Conservation (phyloP, 2,329 filamentous ascomycete genomes). For the Aspergillus pseudoviridinutans region DNA sequence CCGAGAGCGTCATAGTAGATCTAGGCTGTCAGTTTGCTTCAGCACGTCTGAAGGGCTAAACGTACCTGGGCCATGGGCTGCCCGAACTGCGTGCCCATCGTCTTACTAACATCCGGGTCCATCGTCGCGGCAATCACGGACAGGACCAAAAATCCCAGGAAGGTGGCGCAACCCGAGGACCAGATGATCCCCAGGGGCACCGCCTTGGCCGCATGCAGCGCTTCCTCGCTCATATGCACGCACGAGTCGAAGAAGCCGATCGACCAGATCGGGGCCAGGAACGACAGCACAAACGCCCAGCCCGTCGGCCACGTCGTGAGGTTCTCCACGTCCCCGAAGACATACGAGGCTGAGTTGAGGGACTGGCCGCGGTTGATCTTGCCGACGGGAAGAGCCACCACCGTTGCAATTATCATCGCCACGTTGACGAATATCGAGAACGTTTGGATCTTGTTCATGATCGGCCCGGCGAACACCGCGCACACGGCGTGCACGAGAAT, state of each 20-base stretch:
- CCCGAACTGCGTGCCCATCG: conserved; percentile 50
- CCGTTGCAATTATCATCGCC: conserved; percentile 52
- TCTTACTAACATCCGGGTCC: conserved; percentile 47
- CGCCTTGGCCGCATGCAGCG: conserved; percentile 56
- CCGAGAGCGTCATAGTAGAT: conserved; percentile 60
- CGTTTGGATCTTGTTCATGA: conserved; percentile 59
- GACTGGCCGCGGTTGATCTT: conserved; percentile 26
- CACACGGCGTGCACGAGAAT: conserved; percentile 54
- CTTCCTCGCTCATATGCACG: conserved; percentile 60
- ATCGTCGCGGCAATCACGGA: conserved; percentile 58
- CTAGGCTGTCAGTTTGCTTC: conserved; percentile 22
- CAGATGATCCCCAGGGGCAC: conserved; percentile 59
- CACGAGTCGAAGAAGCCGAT: conserved; percentile 53
- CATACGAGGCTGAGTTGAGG: conserved; percentile 43
- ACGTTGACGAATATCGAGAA: conserved; percentile 55
- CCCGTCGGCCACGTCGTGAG: conserved; percentile 55
- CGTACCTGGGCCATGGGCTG: conserved; percentile 54
- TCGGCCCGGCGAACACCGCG: conserved; percentile 49
- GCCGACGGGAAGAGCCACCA: conserved; percentile 55
- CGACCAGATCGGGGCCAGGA: conserved; percentile 61
- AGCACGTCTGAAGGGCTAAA: too few relatives aligned
- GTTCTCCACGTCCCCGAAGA: conserved; percentile 57
- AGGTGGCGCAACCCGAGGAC: conserved; percentile 48
- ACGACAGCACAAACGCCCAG: conserved; percentile 58
- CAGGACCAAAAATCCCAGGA: conserved; percentile 55